Conservation (phyloP, 208 protist species). For the Borovskyia barvae region DNA sequence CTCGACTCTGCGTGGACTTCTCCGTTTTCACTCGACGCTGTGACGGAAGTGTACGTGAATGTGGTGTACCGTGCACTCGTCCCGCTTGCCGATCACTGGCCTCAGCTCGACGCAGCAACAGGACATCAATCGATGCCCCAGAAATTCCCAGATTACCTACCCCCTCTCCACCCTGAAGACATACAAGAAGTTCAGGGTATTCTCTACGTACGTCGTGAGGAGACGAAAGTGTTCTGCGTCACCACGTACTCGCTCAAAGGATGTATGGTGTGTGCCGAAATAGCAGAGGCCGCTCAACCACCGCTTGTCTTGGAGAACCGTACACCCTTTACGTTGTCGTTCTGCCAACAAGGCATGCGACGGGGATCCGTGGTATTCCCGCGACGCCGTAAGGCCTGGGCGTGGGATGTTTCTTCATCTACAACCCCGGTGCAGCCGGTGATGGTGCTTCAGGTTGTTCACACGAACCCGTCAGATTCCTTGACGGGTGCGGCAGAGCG, state of each 20-base stretch:
- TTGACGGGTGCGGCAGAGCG: background rate
- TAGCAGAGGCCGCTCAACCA: constrained; percentile 43
- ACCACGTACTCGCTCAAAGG: constrained; percentile 24
- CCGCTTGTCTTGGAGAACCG: constrained; percentile 80
- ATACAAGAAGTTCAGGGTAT: constrained; percentile 35
- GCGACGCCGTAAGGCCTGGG: constrained; percentile 51
- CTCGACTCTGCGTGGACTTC: constrained; percentile 37
- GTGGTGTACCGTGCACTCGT: constrained; percentile 38
- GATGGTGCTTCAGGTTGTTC: background rate
- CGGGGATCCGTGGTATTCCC: constrained; percentile 43
- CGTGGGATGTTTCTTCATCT: too few species aligned
- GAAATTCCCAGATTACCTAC: constrained; percentile 22
- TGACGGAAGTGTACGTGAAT: constrained; percentile 53
- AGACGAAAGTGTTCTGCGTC: constrained; percentile 49
- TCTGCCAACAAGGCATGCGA: constrained; percentile 40
- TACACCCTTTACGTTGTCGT: constrained; percentile 46
- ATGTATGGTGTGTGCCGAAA: constrained; percentile 53
- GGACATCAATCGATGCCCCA: background rate
- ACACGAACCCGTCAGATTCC: background rate
- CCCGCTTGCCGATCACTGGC: constrained; percentile 39
- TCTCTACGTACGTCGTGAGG: constrained; percentile 33
- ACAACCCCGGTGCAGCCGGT: constrained; percentile 3
- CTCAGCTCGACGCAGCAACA: constrained; percentile 7
- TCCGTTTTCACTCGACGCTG: constrained; percentile 40
- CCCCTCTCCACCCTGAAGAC: constrained; percentile 41